Percentiles rank a stretch among this genome's conserved stretches.
phyloP scores from a whole-genome alignment of 257 asterid genomes.

The Mentha longifolia region DNA sequence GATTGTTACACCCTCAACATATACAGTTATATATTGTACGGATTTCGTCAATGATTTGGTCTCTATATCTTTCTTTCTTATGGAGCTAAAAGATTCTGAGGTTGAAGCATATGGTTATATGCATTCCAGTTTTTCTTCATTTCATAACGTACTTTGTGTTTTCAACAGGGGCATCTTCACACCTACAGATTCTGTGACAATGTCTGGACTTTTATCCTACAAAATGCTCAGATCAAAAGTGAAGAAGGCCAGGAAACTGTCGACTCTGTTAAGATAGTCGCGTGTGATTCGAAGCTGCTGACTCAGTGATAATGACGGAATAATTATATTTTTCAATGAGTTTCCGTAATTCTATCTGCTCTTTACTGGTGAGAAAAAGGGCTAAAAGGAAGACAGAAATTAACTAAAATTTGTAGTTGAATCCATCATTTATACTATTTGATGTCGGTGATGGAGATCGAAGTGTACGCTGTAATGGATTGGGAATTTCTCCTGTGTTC shows the following conservation, averaged over 20 bases:
- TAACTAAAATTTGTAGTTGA: neutral
- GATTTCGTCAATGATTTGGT: neutral
- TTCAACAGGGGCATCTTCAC: constrained; percentile 90
- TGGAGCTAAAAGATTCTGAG: neutral
- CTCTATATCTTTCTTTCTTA: neutral
- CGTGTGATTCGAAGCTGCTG: constrained; percentile 85
- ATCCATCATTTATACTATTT: constrained; percentile 24
- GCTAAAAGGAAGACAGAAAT: constrained; percentile 3
- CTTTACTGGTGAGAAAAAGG: constrained; percentile 12
- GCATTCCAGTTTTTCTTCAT: neutral
- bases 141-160: neutral
- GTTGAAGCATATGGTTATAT: neutral
- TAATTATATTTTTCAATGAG: neutral
- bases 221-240: constrained; percentile 75
- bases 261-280: constrained; percentile 78
- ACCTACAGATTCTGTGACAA: constrained; percentile 92
- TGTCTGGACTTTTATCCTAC: constrained; percentile 95
- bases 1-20: neutral
- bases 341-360: constrained; percentile 23
- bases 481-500: neutral
- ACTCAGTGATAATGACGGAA: constrained; percentile 53
- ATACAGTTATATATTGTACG: neutral
- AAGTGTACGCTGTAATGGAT: neutral
- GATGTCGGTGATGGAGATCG: constrained; percentile 5
- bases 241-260: constrained; percentile 81